Base-by-base conservation (phyloP, 2,329 filamentous ascomycete species). In the Pestalotiopsis sp. region DNA sequence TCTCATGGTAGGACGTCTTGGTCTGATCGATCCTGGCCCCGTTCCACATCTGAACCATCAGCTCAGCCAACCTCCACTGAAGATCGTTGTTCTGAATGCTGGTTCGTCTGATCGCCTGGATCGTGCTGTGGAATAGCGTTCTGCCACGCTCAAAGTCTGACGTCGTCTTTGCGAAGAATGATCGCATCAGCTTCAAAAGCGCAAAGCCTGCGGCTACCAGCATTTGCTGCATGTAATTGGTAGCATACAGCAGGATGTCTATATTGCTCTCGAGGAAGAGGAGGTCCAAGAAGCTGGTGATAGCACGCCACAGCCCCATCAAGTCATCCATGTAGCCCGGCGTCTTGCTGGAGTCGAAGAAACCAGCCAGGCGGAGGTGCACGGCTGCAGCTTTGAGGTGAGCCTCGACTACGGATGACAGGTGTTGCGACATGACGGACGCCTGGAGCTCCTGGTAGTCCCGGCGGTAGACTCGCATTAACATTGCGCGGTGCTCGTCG, bases 11-110 rank as follows among this genome's bases (percentile, higher is more conserved):
- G 48, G 81, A 74, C 59, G 83, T 82, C 73, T 81, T 79, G 71
- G 81, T 80, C 71, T 78, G 80, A 44, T 88, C 85, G 10, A 87
- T 78, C 11, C 86, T 83, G n/a, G 86, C 86, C 1, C 88, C 91
- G 73, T 94, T 93, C 92, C 92, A 96, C 78, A 96, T 91, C 80
- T 95, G 93, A 5, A 93, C 92, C 84, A 95, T 91, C n/a, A 96
- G 86, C 80, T 95, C 93, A 2, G 92, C 92, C 68, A 95, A 84
- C 39, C 93, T 88, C 84, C 92, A 93, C 66, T 93, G 89, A 11
- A 96, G 84, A 75, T 96, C 93, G 74, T 95, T 95, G 69, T 90
- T 87, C 57, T 90, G 87, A 20, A 94, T 90, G 71, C 91, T 94
- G 61, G 92, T 92, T 64, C 87, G 86, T 40, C 92, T 86, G 62